phyloP scores from a whole-genome alignment of 345 rosid species.

The Moricandia arvensis region DNA sequence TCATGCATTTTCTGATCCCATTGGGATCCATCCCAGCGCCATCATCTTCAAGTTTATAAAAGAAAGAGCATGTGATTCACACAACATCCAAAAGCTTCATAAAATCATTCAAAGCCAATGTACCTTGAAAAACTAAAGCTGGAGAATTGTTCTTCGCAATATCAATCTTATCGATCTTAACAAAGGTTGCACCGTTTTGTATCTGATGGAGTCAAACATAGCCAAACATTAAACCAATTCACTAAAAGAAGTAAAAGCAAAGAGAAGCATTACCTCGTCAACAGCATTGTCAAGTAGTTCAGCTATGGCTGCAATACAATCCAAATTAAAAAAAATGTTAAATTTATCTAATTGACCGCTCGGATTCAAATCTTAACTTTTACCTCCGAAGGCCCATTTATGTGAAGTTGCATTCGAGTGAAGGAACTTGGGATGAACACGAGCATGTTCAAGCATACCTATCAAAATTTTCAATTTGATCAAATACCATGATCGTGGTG shows the following conservation, averaged over 20 bases:
- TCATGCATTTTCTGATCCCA: slow-evolving; percentile 84
- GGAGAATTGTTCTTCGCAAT: slow-evolving; percentile 73
- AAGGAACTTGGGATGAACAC: slow-evolving; percentile 94
- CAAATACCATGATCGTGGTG: neutral
- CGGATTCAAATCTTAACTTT: neutral
- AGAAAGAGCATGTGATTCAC: neutral
- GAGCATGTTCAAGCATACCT: slow-evolving; percentile 84
- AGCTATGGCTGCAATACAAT: slow-evolving; percentile 71
- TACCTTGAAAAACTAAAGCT: slow-evolving; percentile 79
- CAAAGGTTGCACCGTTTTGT: slow-evolving; percentile 79
- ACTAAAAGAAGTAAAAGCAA: neutral
- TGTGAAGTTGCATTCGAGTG: slow-evolving; percentile 99
- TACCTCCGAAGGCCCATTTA: slow-evolving; percentile 99
- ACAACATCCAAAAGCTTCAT: neutral
- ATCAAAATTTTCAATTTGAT: neutral
- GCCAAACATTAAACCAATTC: neutral
- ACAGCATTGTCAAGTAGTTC: slow-evolving; percentile 96
- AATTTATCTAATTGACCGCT: neutral
- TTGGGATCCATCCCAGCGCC: slow-evolving; percentile 95
- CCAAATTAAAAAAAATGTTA: neutral
- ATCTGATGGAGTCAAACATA: slow-evolving; percentile 45
- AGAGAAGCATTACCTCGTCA: slow-evolving; percentile 62
- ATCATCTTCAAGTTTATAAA: slow-evolving; percentile 57
- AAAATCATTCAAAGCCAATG: neutral
- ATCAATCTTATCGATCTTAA: slow-evolving; percentile 80